Percentiles rank a stretch among this genome's conserved stretches.
These are phyloP conservation scores for Penicillium lagena DNA, from an alignment of 495 filamentous ascomycete genomes.

Conservation along the genomic window DNA sequence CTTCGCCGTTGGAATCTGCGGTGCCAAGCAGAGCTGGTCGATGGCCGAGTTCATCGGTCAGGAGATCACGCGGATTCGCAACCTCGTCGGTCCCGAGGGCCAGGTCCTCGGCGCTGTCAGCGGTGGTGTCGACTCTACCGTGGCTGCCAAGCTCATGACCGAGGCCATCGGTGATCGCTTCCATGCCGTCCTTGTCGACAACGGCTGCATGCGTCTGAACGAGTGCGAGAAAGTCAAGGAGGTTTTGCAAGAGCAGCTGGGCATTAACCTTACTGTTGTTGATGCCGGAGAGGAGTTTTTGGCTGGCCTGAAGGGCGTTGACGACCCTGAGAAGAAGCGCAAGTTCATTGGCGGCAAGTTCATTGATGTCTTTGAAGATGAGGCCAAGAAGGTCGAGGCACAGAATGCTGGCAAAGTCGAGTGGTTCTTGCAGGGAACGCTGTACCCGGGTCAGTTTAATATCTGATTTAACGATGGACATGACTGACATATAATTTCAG, in stretches of 20 bases:
- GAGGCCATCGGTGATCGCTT: slow-evolving; percentile 81
- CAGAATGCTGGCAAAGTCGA: slow-evolving; percentile 62
- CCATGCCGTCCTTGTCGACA: slow-evolving; percentile 84
- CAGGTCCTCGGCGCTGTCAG: slow-evolving; percentile 34
- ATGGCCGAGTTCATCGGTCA: slow-evolving; percentile 13
- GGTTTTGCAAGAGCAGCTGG: slow-evolving; percentile 66
- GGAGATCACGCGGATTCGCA: slow-evolving; percentile 16
- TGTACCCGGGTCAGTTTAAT: slow-evolving; percentile 50
- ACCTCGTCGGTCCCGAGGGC: slow-evolving; percentile 11
- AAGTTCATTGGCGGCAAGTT: slow-evolving; percentile 85
- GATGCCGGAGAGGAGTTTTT: slow-evolving; percentile 76
- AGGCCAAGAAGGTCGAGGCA: slow-evolving; percentile 72
- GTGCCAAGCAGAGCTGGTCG: slow-evolving; percentile 13
- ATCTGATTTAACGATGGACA: background rate
- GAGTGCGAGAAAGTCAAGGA: slow-evolving; percentile 77
- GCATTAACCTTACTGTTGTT: slow-evolving; percentile 85
- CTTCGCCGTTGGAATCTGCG: slow-evolving; percentile 18
- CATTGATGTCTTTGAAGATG: slow-evolving; percentile 84
- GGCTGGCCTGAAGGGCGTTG: slow-evolving; percentile 62
- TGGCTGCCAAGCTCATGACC: slow-evolving; percentile 77
- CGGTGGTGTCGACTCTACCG: slow-evolving; percentile 91
- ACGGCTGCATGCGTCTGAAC: slow-evolving; percentile 78
- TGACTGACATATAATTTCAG: background rate
- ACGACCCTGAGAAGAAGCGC: slow-evolving; percentile 84
- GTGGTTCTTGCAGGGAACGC: slow-evolving; percentile 81